Base-by-base conservation (phyloP, 306 rosid species). In the Cucurbita moschata region DNA sequence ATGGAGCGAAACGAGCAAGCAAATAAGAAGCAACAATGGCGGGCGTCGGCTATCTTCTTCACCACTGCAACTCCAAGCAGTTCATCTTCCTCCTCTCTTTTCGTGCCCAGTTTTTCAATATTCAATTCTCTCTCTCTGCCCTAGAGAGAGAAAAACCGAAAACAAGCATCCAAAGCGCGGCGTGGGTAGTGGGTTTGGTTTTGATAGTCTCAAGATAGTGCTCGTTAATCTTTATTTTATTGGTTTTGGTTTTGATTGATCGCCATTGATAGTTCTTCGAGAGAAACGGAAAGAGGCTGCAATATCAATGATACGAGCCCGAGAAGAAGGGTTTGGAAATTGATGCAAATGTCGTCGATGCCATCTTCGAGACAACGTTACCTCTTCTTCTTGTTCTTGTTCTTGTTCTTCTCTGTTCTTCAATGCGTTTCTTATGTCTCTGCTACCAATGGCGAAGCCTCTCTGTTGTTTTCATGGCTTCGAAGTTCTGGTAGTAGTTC, bases 381-480 rank as follows among this genome's bases (percentile, higher is more conserved):
- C 73, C 76, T 58, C 57, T 77, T 62, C 52, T 18, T 74, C 60
- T 38, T 54, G 2, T 11, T 23, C 75, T 63, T 75, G 67, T 23
- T 76, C 4, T 50, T 6, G 0, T 50, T 50, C 1, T 50, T 5
- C 74, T 49, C 78, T 46, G 52, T 57, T 51, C 61, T 81, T 62
- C 12, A 23, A 4, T 47, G 58, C 5, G 43, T 56, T 30, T 26
- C 76, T 68, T 77, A 83, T 18, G 64, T 55, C 52, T 40, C 86
- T 63, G 21, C 92, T 57, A 73, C 90, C 55, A 80, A 78, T 54
- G 50, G 69, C 82, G 97, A 89, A 80, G 87, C 79, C 35, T 38
- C 38, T 9, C 75, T 79, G 26, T 70, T 92, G n/a, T 58, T 84
- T 82, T 83, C 96, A 81, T 92, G 96, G 96, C 76, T 85, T 60